phyloP scores from a whole-genome alignment of 2,329 filamentous ascomycete genomes.

The Xylariaceae sp. region DNA sequence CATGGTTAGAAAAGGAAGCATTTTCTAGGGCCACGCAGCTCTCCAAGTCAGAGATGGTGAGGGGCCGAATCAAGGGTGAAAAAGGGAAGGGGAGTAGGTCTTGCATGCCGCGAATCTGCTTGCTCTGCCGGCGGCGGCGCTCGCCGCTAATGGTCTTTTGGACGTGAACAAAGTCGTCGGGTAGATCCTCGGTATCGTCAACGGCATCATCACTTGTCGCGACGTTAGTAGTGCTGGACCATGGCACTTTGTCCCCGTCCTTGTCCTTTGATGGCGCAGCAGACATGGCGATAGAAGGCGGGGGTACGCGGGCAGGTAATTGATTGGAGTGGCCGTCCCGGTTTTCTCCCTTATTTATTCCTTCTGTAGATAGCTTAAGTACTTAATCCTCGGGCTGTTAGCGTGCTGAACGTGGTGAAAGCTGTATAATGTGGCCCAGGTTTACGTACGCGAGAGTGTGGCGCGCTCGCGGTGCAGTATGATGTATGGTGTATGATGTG shows the following conservation, averaged over 20 bases:
- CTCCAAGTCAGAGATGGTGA: constrained; percentile 70
- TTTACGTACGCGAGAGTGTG: no score
- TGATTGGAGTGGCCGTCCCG: no score
- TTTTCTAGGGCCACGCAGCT: constrained; percentile 62
- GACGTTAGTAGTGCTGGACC: neutral
- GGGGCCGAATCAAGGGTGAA: constrained; percentile 74
- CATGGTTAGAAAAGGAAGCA: constrained; percentile 56
- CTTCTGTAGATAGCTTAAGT: no score
- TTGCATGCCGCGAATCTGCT: constrained; percentile 40
- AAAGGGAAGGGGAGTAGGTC: constrained; percentile 63
- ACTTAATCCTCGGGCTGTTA: no score
- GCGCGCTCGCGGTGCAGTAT: no score
- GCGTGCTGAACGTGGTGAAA: no score
- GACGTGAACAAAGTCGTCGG: constrained; percentile 44
- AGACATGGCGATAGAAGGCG: no score
- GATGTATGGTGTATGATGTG: no score
- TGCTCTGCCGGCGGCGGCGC: constrained; percentile 43
- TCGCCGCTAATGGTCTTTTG: constrained; percentile 49
- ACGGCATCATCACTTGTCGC: constrained; percentile 40
- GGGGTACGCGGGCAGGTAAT: no score
- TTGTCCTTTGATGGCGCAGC: constrained; percentile 3
- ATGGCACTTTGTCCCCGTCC: neutral
- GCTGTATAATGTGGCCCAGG: no score
- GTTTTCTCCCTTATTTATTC: no score
- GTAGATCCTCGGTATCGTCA: constrained; percentile 48